Conservation (phyloP, 768 basidiomycete genomes). For the Serendipita indica region DNA sequence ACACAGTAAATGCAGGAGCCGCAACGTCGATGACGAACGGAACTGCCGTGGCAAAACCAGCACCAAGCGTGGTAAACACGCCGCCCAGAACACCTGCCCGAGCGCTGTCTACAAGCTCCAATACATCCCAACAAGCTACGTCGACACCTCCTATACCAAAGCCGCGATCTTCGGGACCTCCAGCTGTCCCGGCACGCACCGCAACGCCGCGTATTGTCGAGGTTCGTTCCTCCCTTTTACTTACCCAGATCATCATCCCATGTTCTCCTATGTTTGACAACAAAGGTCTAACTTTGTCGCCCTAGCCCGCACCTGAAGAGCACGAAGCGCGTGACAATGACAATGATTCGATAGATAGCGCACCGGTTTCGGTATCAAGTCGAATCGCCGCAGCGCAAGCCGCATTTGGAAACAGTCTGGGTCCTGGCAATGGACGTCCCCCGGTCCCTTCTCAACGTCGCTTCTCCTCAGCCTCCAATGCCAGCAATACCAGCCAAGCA, state of each 20-base stretch:
- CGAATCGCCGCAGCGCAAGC: conserved; percentile 7
- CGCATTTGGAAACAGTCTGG: background rate
- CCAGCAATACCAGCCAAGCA: background rate
- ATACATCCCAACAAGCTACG: background rate
- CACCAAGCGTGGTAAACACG: background rate
- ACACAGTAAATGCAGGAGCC: no score
- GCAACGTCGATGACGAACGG: background rate
- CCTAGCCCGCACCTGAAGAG: background rate
- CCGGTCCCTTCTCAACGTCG: background rate
- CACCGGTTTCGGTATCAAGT: conserved; percentile 2
- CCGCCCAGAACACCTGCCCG: background rate
- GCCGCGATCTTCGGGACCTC: background rate
- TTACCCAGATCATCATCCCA: background rate
- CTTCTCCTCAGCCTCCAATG: background rate
- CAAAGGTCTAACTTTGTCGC: background rate
- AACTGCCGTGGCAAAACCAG: background rate
- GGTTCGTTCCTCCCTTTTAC: background rate
- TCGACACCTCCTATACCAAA: background rate
- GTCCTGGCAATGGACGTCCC: background rate
- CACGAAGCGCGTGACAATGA: background rate
- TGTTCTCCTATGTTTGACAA: background rate
- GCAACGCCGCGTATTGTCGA: conserved; percentile 6
- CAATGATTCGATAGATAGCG: background rate
- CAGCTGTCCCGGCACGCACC: background rate
- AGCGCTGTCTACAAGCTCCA: background rate